Percentiles rank a stretch among this genome's conserved stretches.
Conservation (phyloP, 2,329 filamentous ascomycete genomes). For the Trichoderma sp. region DNA sequence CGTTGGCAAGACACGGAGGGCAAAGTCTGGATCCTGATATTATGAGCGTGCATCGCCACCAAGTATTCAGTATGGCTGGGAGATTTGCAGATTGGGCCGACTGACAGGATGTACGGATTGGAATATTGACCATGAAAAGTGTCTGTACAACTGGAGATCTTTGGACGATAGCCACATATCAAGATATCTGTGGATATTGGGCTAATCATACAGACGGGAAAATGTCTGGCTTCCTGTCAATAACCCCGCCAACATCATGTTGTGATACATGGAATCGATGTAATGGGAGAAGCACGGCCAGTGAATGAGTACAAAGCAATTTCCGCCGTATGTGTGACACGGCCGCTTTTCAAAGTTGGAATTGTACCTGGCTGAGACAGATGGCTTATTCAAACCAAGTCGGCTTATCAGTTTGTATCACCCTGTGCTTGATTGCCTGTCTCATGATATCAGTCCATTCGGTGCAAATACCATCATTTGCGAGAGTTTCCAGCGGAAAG, state of each 20-base stretch:
- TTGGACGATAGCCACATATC: no score
- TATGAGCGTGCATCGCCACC: not conserved
- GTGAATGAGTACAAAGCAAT: not conserved
- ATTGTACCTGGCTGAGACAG: not conserved
- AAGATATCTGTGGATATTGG: not conserved
- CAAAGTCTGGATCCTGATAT: not conserved
- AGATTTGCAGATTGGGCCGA: not conserved
- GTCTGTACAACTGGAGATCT: not conserved
- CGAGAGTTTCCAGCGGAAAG: not conserved
- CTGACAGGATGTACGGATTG: not conserved
- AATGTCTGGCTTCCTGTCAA: not conserved
- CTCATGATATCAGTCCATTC: not conserved
- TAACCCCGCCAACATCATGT: not conserved
- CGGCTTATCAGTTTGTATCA: not conserved
- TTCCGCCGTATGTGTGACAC: not conserved
- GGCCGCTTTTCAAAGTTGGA: not conserved
- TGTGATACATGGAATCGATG: not conserved
- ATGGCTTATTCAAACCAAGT: not conserved
- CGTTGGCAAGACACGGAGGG: not conserved
- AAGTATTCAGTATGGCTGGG: not conserved
- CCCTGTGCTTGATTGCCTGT: not conserved
- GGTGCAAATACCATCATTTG: not conserved
- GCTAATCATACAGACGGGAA: not conserved
- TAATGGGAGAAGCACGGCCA: not conserved
- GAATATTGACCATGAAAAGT: not conserved